Base-by-base conservation (phyloP, 108 stramenopile genomes). In the Phaeodactylum tricornutum region DNA sequence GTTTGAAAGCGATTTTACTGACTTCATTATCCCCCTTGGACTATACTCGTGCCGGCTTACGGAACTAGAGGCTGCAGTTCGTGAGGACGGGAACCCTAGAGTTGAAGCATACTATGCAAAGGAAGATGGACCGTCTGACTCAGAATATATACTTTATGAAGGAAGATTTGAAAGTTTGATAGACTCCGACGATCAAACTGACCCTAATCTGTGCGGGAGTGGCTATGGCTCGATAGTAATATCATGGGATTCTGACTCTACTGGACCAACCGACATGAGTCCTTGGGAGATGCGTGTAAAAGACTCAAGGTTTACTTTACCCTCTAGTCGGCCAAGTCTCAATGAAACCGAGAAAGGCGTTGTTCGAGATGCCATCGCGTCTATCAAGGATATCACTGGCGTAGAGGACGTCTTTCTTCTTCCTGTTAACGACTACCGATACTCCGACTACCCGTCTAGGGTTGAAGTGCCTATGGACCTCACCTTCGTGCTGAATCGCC, bases 381-480 rank as follows among this genome's bases (percentile, higher is more conserved):
- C 38, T 14, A 45, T 79, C 16, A 37, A 54, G 17, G 32, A 60
- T 15, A 69, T 80, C 29, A 53, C 59, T 1, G 40, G 51, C 5
- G 50, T 83, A 12, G 40, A 50, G 14, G 64, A 75, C 35, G 57
- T 49, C 37, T 77, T 85, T 32, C 55, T 36, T 26, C 26, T 20
- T 9, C 79, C 74, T 17, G 79, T 85, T 24, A 66, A 90, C 45
- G 62, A 62, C 19, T 46, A 47, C 6, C 48, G 47, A 26, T 90
- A 72, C 53, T 63, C 59, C 7, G 88, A 90, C 62, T 90, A 90
- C 47, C 50, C 55, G 7, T 34, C 57, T 19, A 72, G 79, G 74
- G 57, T 90, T 29, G 88, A 90, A 62, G 69, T 83, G 29, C 79
- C 79, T 6, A 85, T 90, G 81, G 43, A 69, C 53, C 41, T 85